A percentile compares a stretch with the other conserved stretches of the same genome.
phyloP scores from a whole-genome alignment of 352 stramenopile species.

The Lagenidium sp. region DNA sequence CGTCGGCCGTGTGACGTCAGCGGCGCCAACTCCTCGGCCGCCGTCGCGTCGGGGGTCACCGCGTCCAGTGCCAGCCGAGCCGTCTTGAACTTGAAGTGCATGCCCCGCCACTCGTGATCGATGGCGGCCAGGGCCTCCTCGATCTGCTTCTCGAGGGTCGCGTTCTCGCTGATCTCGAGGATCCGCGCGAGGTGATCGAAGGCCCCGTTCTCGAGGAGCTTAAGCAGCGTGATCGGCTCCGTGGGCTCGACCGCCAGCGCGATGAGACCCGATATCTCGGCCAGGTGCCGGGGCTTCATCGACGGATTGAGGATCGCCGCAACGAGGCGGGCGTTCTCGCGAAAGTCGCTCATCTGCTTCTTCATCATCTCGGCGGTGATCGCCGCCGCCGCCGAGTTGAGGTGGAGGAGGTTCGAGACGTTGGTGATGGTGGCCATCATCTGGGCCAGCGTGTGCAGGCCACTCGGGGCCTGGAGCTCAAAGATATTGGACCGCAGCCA shows the following conservation, averaged over 20 bases:
- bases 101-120: slow-evolving; percentile 30
- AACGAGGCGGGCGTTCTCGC: slow-evolving; percentile 53
- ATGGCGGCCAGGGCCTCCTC: slow-evolving; percentile 40
- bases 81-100: slow-evolving; percentile 34
- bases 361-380: slow-evolving; percentile 65
- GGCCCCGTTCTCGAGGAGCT: slow-evolving; percentile 57
- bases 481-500: slow-evolving; percentile 65
- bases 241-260: slow-evolving; percentile 30
- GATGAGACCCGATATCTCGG: slow-evolving; percentile 38
- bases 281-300: slow-evolving; percentile 57
- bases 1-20: no score
- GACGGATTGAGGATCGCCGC: slow-evolving; percentile 53
- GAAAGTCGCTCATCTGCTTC: slow-evolving; percentile 75
- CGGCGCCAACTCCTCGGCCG: neutral
- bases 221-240: slow-evolving; percentile 56
- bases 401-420: slow-evolving; percentile 44
- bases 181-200: slow-evolving; percentile 42
- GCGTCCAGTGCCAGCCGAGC: neutral
- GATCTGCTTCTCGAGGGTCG: slow-evolving; percentile 56
- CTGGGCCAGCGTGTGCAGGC: slow-evolving; percentile 28
- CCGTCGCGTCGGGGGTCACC: neutral
- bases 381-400: slow-evolving; percentile 41
- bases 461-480: slow-evolving; percentile 49
- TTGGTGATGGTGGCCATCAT: slow-evolving; percentile 46
- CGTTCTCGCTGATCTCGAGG: slow-evolving; percentile 53